Evolutionary conservation across 2,329 filamentous ascomycete genomes (phyloP), one percentile per base, ranked within the genome.

Genomic region (Diaporthe caulivora): DNA sequence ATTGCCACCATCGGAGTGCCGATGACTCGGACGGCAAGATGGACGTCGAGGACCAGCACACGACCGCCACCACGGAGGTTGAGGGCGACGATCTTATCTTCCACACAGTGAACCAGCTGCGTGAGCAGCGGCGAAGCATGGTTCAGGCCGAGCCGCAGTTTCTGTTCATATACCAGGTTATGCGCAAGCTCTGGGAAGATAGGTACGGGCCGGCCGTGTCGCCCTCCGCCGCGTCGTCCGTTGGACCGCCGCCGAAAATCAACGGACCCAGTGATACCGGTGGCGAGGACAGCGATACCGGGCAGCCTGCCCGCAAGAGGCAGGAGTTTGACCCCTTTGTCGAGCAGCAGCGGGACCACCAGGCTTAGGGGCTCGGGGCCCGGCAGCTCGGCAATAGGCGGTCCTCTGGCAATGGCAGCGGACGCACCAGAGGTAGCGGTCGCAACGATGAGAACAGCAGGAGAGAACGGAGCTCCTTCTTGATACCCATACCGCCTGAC

Each of bases 121-220:
- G 97, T 57, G 91, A 96, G 82, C 97, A 99, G 86, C 90, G 97
- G 24, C 94, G 94, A 85, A 94, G 92, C 83, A 99, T 99, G 97
- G 97, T 99, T 7, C 97, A 98, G 84, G 92, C 94, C 58, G 93
- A 96, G 78, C 82, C 88, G 62, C 97, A 99, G 81, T 97, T 94
- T 79, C 84, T 90, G 49, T 98, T 98, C 81, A 90, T 99, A 72
- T 98, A 99, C 84, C 91, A 95, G 79, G 94, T 97, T 1, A 82
- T 98, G 78, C 89, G 91, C 68, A 93, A 95, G 80, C 85, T 91
- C 70, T 95, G 93, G 92, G 84, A 91, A 75, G 91, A 94, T 44
- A 91, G 88, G 79, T 91, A 93, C 78, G 85, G 86, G 15, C 15
- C 40, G 21, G 26, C n/a, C 68, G 47, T 15, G 34, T 26, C 44